A percentile compares a stretch with the other conserved stretches of the same genome.
Conservation (phyloP, 2,329 filamentous ascomycete genomes). For the Rhinocladiella similis region DNA sequence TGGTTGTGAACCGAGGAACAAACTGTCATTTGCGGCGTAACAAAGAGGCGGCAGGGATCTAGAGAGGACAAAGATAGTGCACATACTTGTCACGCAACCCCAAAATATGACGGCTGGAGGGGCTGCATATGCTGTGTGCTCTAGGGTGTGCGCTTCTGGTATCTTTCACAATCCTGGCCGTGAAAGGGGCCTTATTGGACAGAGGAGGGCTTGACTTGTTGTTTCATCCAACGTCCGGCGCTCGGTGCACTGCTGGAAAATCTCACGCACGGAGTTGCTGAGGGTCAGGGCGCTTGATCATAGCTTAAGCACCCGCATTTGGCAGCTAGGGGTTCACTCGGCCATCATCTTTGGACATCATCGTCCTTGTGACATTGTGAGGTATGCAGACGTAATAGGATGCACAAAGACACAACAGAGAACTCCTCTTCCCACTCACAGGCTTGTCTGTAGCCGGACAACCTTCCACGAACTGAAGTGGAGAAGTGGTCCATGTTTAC, state of each 20-base stretch:
- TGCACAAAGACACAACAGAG: constrained; percentile 1
- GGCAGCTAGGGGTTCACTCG: neutral
- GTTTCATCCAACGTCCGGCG: constrained; percentile 22
- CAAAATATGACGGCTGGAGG: neutral
- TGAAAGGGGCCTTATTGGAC: constrained; percentile 7
- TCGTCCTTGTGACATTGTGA: neutral
- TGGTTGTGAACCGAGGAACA: neutral
- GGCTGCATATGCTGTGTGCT: neutral
- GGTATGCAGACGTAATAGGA: neutral
- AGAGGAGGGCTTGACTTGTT: neutral
- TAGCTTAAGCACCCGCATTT: neutral
- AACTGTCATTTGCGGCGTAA: neutral
- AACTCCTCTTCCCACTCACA: neutral
- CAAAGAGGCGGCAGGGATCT: neutral
- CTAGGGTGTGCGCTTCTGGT: neutral
- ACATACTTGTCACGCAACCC: neutral
- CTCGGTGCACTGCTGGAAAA: neutral
- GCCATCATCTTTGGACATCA: neutral
- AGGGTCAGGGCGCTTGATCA: constrained; percentile 2
- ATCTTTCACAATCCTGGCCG: neutral
- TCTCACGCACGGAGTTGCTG: constrained; percentile 7
- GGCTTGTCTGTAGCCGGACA: neutral
- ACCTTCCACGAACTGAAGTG: neutral
- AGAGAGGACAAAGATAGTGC: neutral
- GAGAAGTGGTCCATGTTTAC: neutral